Percentiles rank a stretch among this genome's conserved stretches.
Conservation (phyloP, 129 eudicot species). For the Deinandra increscens region DNA sequence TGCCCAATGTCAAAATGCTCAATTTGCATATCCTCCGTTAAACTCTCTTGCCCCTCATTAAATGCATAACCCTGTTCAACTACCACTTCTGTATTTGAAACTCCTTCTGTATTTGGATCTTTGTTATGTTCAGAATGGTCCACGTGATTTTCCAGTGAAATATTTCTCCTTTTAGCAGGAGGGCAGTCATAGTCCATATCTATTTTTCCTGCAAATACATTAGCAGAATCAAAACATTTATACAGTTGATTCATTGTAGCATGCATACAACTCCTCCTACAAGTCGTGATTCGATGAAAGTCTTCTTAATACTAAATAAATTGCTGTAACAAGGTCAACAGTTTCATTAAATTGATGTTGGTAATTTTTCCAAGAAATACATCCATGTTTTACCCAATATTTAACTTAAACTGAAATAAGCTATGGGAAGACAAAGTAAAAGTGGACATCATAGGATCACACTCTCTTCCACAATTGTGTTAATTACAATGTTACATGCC, state of each 20-base stretch:
- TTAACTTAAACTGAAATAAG: background rate
- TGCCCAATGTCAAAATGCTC: slow-evolving; percentile 29
- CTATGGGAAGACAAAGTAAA: background rate
- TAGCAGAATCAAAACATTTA: slow-evolving; percentile 1
- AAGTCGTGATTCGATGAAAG: background rate
- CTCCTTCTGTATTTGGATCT: slow-evolving; percentile 1
- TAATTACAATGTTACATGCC: background rate
- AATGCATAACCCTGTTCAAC: slow-evolving; percentile 18
- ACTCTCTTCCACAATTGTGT: background rate
- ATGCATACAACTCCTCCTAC: background rate
- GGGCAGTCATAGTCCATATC: slow-evolving; percentile 3
- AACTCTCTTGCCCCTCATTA: slow-evolving; percentile 25
- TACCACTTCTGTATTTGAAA: slow-evolving; percentile 17
- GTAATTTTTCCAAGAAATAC: background rate
- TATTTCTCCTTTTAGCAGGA: slow-evolving; percentile 27
- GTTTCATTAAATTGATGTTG: background rate
- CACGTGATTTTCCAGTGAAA: background rate
- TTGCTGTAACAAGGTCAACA: slow-evolving; percentile 9
- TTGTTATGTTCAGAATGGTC: slow-evolving; percentile 31
- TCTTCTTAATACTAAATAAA: slow-evolving; percentile 1
- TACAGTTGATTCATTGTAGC: background rate
- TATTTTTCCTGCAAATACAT: slow-evolving; percentile 14
- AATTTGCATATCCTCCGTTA: background rate
- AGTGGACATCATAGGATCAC: background rate
- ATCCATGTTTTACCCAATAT: background rate